phyloP scores from a whole-genome alignment of 1,139 yeast species.

The Magnusiomyces magnusii region DNA sequence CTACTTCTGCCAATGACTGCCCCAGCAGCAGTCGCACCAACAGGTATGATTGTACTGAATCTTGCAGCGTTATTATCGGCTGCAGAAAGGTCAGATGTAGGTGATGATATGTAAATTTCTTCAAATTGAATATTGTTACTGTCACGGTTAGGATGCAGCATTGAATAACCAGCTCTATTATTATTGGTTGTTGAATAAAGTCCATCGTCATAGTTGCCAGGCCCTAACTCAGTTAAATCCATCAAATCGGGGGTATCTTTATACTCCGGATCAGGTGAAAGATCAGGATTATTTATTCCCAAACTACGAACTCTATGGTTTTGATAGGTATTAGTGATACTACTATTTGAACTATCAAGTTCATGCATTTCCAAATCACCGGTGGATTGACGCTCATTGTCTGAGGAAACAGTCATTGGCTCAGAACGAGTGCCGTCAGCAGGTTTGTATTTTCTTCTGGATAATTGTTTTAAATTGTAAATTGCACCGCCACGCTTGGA shows the following conservation, averaged over 20 bases:
- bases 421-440: too few relatives aligned
- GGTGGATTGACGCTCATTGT: neutral
- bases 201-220: neutral
- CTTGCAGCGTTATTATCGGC: too few relatives aligned
- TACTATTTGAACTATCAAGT: neutral
- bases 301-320: neutral
- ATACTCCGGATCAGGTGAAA: neutral
- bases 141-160: neutral
- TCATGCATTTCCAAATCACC: neutral
- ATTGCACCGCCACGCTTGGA: constrained; percentile 18
- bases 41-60: neutral
- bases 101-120: constrained; percentile 11
- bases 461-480: constrained; percentile 23
- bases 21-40: neutral
- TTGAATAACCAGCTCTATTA: neutral
- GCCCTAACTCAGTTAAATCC: neutral
- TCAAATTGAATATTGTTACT: too few relatives aligned
- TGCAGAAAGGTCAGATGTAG: constrained; percentile 10
- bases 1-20: neutral
- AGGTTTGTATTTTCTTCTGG: constrained; percentile 18
- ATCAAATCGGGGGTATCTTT: neutral
- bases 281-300: neutral
- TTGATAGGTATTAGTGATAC: neutral
- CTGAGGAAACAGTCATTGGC: neutral
- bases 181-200: neutral